Evolutionary conservation across 2,329 filamentous ascomycete species (phyloP), one percentile per base, ranked within the genome.

Genomic region (Lojkania enalia): DNA sequence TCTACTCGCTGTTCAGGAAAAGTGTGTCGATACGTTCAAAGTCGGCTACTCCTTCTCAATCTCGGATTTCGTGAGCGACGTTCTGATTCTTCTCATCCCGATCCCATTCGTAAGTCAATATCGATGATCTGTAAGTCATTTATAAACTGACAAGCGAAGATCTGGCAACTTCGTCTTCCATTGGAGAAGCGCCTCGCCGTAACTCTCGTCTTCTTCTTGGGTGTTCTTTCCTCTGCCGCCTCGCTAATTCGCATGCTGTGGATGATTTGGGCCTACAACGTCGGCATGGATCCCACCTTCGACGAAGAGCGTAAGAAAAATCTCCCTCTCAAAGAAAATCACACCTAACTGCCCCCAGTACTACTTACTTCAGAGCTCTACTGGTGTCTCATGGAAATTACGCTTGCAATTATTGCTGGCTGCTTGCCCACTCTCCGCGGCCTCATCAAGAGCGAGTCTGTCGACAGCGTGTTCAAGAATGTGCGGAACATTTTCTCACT

Each of bases 231-330:
- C 19, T 18, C 42, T 9, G 41, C 20, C 15, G 45, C 44, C 14
- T 52, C 49, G 3, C 15, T 46, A 6, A 40, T 52, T 11, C 37
- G 49, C 11, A 20, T 52, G 39, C 7, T 39, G 6, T 48, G 41
- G 38, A 46, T 48, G 49, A 39, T 39, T 12, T 52, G 49, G 45
- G 35, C 27, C 2, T 20, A 25, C 5, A 20, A 43, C 5, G 23
- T 42, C 11, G 44, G 48, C 16, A 30, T 36, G 20, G 41, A 43
- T 35, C 15, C 33, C 3, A n/a, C 31, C 3, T 32, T 18, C 3
- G 48, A 51, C 31, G 44, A 48, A 45, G 44, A 42, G 21, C 37
- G 44, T 51, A 40, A 42, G 48, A 7, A n/a, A n/a, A n/a, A n/a
- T n/a, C n/a, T n/a, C n/a, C n/a, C n/a, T n/a, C n/a, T n/a, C n/a